Conservation (phyloP, 108 stramenopile species). For the Conticribra guillardii region DNA sequence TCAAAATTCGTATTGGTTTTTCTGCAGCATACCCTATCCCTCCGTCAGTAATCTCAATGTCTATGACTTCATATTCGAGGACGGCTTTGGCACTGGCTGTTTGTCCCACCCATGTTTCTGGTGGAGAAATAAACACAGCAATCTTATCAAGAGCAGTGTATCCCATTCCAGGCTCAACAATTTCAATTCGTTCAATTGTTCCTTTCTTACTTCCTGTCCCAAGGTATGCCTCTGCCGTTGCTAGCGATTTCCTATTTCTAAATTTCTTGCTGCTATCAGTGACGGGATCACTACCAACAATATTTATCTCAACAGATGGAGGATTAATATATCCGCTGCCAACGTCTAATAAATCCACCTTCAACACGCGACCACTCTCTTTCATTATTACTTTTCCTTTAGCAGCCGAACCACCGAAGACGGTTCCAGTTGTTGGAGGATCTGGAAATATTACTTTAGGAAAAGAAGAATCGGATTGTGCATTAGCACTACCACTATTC, state of each 20-base stretch:
- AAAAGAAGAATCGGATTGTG: background rate
- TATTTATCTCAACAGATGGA: conserved; percentile 63
- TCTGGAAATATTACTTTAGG: conserved; percentile 67
- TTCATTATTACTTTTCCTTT: conserved; percentile 63
- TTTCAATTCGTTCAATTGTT: conserved; percentile 62
- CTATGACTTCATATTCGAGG: conserved; percentile 68
- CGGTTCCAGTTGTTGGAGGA: conserved; percentile 49
- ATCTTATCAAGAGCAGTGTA: conserved; percentile 61
- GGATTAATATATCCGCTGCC: conserved; percentile 71
- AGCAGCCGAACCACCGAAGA: conserved; percentile 50
- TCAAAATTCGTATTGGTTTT: conserved; percentile 61
- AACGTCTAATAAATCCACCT: conserved; percentile 66
- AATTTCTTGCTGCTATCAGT: conserved; percentile 3
- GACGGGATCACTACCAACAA: conserved; percentile 25
- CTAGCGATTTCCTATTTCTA: conserved; percentile 22
- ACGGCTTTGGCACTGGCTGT: conserved; percentile 68
- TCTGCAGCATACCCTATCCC: conserved; percentile 86
- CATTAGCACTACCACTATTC: too few species aligned
- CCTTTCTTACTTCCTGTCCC: conserved; percentile 71
- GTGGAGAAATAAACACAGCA: conserved; percentile 51
- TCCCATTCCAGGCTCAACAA: conserved; percentile 68
- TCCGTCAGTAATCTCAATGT: conserved; percentile 66
- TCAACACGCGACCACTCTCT: conserved; percentile 68
- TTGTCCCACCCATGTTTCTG: conserved; percentile 61
- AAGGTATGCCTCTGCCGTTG: conserved; percentile 68